Evolutionary conservation across 2,329 filamentous ascomycete genomes (phyloP).

Genomic region (Teratosphaeria viscida): DNA sequence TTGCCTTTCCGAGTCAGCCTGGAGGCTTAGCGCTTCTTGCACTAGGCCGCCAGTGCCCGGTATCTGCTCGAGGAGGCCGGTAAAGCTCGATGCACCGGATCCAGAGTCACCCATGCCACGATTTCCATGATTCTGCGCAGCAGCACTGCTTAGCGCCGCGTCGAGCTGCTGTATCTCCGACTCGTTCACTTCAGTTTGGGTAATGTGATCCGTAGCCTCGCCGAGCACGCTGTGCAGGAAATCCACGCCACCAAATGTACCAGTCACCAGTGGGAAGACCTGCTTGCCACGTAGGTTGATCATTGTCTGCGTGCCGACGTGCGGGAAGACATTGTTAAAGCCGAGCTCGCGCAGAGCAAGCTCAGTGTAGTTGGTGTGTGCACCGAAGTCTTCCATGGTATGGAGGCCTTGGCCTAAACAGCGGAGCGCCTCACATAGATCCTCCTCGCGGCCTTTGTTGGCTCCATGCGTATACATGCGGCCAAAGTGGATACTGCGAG

Average conservation of each 20-base stretch:
- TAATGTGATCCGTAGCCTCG: slow-evolving; percentile 40
- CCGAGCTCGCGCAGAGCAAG: slow-evolving; percentile 43
- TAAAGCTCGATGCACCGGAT: slow-evolving; percentile 39
- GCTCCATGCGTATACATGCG: slow-evolving; percentile 36
- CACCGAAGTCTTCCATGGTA: slow-evolving; percentile 45
- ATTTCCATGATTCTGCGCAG: slow-evolving; percentile 15
- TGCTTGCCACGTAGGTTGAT: slow-evolving; percentile 38
- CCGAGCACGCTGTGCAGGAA: slow-evolving; percentile 39
- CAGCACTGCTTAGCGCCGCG: slow-evolving; percentile 32
- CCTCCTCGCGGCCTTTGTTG: slow-evolving; percentile 33
- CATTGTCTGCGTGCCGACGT: slow-evolving; percentile 37
- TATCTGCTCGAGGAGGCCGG: slow-evolving; percentile 63
- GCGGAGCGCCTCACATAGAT: slow-evolving; percentile 39
- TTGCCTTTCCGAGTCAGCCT: slow-evolving; percentile 38
- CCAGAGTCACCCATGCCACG: slow-evolving; percentile 21
- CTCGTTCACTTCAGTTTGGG: slow-evolving; percentile 38
- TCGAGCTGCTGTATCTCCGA: slow-evolving; percentile 39
- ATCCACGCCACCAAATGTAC: slow-evolving; percentile 43
- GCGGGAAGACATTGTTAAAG: slow-evolving; percentile 41
- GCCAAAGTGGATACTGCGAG: slow-evolving; percentile 39
- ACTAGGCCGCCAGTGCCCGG: slow-evolving; percentile 46
- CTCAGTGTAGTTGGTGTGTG: slow-evolving; percentile 46
- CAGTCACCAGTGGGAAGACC: slow-evolving; percentile 43
- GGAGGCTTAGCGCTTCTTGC: slow-evolving; percentile 36
- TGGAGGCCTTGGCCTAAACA: slow-evolving; percentile 44